Base-by-base conservation (phyloP, 805 yeast genomes). In the Lipomyces mesembrius region DNA sequence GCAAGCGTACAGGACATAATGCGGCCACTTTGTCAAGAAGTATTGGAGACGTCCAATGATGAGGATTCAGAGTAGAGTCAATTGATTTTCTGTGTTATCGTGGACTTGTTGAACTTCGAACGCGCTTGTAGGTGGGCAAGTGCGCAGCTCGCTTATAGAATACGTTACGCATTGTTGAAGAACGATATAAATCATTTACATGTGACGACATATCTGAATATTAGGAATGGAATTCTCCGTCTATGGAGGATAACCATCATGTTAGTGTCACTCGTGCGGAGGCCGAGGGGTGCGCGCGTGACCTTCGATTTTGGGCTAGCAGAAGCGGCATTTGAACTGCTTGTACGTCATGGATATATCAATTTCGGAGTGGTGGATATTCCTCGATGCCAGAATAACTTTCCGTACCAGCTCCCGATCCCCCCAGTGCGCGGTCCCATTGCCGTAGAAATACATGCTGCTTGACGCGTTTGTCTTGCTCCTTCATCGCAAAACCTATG, bases 181-280 rank as follows among this genome's bases (percentile, higher is more conserved):
- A 64, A 72, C n/a, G 73, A 72, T 11, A 71, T 81, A 55, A 74
- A 76, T 37, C 74, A 74, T 51, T 71, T 75, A 2, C 82, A 80
- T 63, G 79, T 80, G 59, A 79, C 83, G 17, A 79, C 82, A 20
- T 81, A 80, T 61, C 71, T 80, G 46, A 79, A 80, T 67, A 77
- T 80, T 51, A 75, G 83, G 27, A 80, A 81, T 66, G 82, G 81
- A 11, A 79, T 81, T 51, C 67, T 79, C 53, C 72, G 81, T 35
- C 72, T 80, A 32, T 81, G 83, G 83, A 73, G 79, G 7, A 76
- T 79, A 81, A 81, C 66, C 83, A 83, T 27, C 74, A 77, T 12
- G 79, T 79, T 1, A 73, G 75, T n/a, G 83, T 80, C 25, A 79
- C 82, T 2, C 70, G 75, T 52, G 74, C 75, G 9, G 83, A 81